Percentiles rank a stretch among this genome's conserved stretches.
These are phyloP conservation scores for Nicotiana noctiflora DNA, from an alignment of 257 asterid species.

Conservation along the genomic window DNA sequence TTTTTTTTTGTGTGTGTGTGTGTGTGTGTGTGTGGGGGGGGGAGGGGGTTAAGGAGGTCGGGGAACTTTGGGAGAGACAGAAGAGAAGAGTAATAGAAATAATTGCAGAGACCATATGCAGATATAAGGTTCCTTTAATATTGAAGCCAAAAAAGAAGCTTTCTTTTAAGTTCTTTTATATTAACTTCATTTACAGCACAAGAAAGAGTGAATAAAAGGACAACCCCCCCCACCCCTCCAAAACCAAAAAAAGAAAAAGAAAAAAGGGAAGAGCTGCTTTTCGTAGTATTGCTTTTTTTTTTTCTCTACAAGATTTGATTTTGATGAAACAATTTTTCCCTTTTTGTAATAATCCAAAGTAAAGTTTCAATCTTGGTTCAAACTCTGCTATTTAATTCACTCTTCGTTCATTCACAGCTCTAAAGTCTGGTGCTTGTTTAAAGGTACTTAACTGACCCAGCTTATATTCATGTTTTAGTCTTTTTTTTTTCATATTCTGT, in stretches of 20 bases:
- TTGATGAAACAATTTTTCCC: too few relatives aligned
- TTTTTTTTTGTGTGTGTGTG: too few relatives aligned
- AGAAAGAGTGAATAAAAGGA: not conserved
- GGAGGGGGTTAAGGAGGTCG: too few relatives aligned
- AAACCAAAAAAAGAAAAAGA: not conserved
- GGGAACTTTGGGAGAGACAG: not conserved
- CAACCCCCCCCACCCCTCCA: too few relatives aligned
- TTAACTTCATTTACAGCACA: not conserved
- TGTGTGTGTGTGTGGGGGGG: too few relatives aligned
- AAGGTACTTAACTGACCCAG: not conserved
- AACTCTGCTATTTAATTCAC: not conserved
- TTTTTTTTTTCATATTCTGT: not conserved
- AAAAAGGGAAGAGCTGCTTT: not conserved
- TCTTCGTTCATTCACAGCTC: not conserved
- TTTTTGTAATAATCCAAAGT: not conserved
- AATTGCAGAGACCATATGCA: conserved; percentile 1
- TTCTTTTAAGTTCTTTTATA: not conserved
- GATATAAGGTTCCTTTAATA: not conserved
- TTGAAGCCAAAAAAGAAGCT: not conserved
- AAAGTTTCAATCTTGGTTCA: not conserved
- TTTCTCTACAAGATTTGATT: not conserved
- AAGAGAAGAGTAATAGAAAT: not conserved
- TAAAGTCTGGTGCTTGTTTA: not conserved
- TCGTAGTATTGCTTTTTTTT: too few relatives aligned
- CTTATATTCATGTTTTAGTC: not conserved